Conservation (phyloP, 371 early-diverging fungal species). For the Ecytonucleospora hepatopenaei region DNA sequence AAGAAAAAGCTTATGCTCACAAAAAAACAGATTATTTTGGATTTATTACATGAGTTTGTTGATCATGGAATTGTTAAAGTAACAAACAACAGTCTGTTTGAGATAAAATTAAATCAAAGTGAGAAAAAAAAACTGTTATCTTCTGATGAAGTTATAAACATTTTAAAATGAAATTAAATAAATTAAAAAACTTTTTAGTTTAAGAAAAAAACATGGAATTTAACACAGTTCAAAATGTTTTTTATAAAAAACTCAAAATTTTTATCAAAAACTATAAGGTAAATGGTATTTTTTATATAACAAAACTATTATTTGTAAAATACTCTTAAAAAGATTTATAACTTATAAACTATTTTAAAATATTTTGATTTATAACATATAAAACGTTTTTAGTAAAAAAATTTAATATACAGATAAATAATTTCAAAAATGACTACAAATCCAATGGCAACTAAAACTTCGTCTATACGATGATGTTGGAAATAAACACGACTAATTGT, state of each 20-base stretch:
- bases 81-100: slow-evolving; percentile 14
- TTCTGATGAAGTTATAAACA: background rate
- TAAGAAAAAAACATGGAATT: too few relatives aligned
- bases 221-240: background rate
- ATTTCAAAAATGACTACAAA: slow-evolving; percentile 6
- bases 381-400: too few relatives aligned
- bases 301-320: too few relatives aligned
- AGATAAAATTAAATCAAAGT: slow-evolving; percentile 7
- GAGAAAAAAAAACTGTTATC: slow-evolving; percentile 18
- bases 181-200: background rate
- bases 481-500: background rate
- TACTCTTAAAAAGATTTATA: too few relatives aligned
- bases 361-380: background rate
- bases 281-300: too few relatives aligned
- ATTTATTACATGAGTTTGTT: slow-evolving; percentile 41
- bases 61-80: slow-evolving; percentile 46
- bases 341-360: background rate
- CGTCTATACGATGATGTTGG: slow-evolving; percentile 1
- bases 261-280: too few relatives aligned
- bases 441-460: slow-evolving; percentile 3
- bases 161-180: background rate
- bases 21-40: slow-evolving; percentile 6
- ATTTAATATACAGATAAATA: too few relatives aligned
- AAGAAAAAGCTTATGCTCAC: slow-evolving; percentile 31
- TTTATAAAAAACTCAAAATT: too few relatives aligned